Conservation (phyloP, 2,329 filamentous ascomycete genomes). For the Coniochaeta prunicola region DNA sequence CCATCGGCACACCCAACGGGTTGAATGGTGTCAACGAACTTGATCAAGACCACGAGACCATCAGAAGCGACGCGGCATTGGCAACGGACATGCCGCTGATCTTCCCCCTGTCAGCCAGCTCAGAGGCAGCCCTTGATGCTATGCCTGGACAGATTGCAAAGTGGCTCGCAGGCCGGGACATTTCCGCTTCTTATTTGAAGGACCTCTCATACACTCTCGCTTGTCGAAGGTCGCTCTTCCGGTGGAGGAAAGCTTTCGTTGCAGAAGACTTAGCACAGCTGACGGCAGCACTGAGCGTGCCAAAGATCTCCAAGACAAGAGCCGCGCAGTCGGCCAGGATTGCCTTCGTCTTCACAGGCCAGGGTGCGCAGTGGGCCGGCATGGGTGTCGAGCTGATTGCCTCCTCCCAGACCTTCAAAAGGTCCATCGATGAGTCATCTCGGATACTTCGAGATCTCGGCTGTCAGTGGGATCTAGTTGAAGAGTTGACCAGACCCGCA, state of each 20-base stretch:
- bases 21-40: too few relatives aligned
- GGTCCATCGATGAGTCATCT: constrained; percentile 13
- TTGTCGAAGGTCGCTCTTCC: constrained; percentile 14
- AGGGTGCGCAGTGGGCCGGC: constrained; percentile 24
- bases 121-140: background rate
- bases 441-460: constrained; percentile 7
- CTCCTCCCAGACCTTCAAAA: constrained; percentile 12
- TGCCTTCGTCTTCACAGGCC: constrained; percentile 28
- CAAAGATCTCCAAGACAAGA: background rate
- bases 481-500: too few relatives aligned
- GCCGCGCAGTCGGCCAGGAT: background rate
- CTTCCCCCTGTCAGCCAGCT: background rate
- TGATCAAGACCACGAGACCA: too few relatives aligned
- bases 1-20: background rate
- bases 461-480: too few relatives aligned
- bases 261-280: background rate
- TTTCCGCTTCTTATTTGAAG: background rate
- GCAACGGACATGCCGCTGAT: background rate
- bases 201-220: constrained; percentile 19
- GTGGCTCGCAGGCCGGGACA: background rate
- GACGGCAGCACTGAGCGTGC: background rate
- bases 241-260: constrained; percentile 3
- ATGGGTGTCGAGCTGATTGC: constrained; percentile 28
- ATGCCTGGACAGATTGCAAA: background rate
- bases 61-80: too few relatives aligned